Evolutionary conservation across 805 yeast species (phyloP).

Genomic region (Metschnikowia gelsemii): DNA sequence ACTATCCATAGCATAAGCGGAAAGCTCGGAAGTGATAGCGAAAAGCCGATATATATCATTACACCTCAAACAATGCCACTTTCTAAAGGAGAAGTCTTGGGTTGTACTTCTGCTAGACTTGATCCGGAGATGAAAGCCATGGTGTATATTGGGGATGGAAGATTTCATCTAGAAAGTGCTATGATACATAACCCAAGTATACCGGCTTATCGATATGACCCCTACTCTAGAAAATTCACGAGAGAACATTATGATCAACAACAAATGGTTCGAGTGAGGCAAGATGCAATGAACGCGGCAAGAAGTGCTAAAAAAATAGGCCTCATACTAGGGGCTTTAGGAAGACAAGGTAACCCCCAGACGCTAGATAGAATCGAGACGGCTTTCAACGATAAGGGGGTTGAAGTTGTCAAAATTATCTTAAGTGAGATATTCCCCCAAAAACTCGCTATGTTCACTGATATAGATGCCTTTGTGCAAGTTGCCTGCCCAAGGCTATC

Average conservation of each 20-base stretch:
- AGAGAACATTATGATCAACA: slow-evolving; percentile 83
- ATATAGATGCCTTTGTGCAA: slow-evolving; percentile 92
- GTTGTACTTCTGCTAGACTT: slow-evolving; percentile 89
- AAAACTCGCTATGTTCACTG: slow-evolving; percentile 87
- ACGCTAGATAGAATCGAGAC: slow-evolving; percentile 69
- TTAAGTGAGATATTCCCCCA: slow-evolving; percentile 92
- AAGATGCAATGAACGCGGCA: slow-evolving; percentile 71
- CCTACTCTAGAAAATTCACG: slow-evolving; percentile 89
- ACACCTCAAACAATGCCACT: slow-evolving; percentile 93
- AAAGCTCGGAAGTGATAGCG: slow-evolving; percentile 50
- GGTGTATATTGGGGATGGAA: slow-evolving; percentile 93
- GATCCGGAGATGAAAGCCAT: slow-evolving; percentile 68
- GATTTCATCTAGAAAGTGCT: slow-evolving; percentile 92
- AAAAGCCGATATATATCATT: slow-evolving; percentile 55
- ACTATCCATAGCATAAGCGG: slow-evolving; percentile 77
- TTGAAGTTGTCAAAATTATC: slow-evolving; percentile 74
- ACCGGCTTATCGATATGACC: slow-evolving; percentile 93
- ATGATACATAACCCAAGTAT: slow-evolving; percentile 96
- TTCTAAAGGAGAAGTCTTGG: slow-evolving; percentile 93
- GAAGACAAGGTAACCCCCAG: slow-evolving; percentile 87
- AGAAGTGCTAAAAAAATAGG: slow-evolving; percentile 66
- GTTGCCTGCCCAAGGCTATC: slow-evolving; percentile 96
- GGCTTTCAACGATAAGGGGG: slow-evolving; percentile 52
- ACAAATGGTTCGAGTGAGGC: slow-evolving; percentile 72
- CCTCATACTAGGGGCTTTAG: slow-evolving; percentile 85